Conservation (phyloP, 495 filamentous ascomycete genomes). For the Bacidia rubella region DNA sequence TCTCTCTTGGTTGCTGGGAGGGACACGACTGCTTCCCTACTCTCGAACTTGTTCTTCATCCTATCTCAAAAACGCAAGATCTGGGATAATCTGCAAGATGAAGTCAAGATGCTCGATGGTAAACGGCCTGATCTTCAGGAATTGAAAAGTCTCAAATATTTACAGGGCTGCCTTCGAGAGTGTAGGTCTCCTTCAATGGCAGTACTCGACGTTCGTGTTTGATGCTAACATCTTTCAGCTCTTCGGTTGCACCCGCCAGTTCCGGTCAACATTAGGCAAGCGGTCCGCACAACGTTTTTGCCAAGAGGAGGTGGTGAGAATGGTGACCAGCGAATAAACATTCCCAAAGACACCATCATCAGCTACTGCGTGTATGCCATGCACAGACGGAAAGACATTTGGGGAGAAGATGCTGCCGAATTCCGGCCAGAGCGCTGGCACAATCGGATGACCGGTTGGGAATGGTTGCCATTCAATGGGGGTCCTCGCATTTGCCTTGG, state of each 20-base stretch:
- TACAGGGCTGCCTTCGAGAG: background rate
- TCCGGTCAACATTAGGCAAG: slow-evolving; percentile 41
- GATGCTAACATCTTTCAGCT: slow-evolving; percentile 2
- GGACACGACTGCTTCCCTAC: slow-evolving; percentile 24
- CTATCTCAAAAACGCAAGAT: slow-evolving; percentile 8
- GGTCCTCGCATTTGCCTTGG: slow-evolving; percentile 83
- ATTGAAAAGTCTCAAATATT: background rate
- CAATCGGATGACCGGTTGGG: slow-evolving; percentile 33
- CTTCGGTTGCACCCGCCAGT: slow-evolving; percentile 36
- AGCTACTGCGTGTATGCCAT: slow-evolving; percentile 35
- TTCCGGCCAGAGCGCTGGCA: slow-evolving; percentile 50
- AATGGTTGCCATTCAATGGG: slow-evolving; percentile 67
- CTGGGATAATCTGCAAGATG: slow-evolving; percentile 13
- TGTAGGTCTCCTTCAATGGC: background rate
- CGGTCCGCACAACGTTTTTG: slow-evolving; percentile 38
- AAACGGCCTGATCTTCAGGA: background rate
- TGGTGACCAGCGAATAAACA: slow-evolving; percentile 35
- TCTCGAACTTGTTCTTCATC: slow-evolving; percentile 21
- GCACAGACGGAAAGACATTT: slow-evolving; percentile 44
- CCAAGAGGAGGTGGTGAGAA: slow-evolving; percentile 55
- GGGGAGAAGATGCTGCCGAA: slow-evolving; percentile 37
- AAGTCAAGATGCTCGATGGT: slow-evolving; percentile 22
- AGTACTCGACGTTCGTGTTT: no score
- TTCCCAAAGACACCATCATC: slow-evolving; percentile 32
- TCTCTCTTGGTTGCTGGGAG: slow-evolving; percentile 44